A percentile compares a stretch with the other conserved stretches of the same genome.
phyloP scores from a whole-genome alignment of 208 protist species.

The Trichomonas vaginalis region DNA sequence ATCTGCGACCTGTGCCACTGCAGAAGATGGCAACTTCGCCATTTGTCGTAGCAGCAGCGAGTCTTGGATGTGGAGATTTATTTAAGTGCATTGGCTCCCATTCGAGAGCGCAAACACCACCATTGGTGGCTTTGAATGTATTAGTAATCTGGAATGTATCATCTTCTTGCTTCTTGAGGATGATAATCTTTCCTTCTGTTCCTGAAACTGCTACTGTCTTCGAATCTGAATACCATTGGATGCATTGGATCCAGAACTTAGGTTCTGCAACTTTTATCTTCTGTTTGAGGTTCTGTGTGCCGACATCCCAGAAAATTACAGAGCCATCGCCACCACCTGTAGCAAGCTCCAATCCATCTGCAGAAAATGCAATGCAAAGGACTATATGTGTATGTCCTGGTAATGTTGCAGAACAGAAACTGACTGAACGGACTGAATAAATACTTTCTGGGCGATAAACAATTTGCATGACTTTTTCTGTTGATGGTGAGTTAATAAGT shows the following conservation, averaged over 20 bases:
- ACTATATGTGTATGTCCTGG: conserved; percentile 7
- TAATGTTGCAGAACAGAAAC: neutral
- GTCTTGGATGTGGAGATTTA: neutral
- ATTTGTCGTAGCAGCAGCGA: neutral
- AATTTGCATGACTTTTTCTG: conserved; percentile 14
- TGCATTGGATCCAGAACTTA: neutral
- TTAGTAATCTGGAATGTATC: neutral
- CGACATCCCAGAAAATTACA: conserved; percentile 1
- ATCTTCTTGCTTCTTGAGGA: neutral
- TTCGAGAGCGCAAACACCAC: neutral
- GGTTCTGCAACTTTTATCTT: neutral
- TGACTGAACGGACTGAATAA: neutral
- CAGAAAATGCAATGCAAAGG: neutral
- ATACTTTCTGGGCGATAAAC: neutral
- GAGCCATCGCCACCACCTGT: neutral
- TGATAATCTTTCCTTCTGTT: neutral
- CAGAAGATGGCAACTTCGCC: neutral
- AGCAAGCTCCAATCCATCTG: neutral
- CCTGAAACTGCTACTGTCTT: neutral
- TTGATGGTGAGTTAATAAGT: neutral
- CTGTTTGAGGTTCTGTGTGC: neutral
- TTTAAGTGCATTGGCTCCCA: conserved; percentile 14
- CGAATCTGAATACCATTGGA: neutral
- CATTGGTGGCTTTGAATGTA: neutral
- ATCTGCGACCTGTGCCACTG: neutral